Conservation (phyloP, 805 yeast species). For the Middelhovenomyces tepae region DNA sequence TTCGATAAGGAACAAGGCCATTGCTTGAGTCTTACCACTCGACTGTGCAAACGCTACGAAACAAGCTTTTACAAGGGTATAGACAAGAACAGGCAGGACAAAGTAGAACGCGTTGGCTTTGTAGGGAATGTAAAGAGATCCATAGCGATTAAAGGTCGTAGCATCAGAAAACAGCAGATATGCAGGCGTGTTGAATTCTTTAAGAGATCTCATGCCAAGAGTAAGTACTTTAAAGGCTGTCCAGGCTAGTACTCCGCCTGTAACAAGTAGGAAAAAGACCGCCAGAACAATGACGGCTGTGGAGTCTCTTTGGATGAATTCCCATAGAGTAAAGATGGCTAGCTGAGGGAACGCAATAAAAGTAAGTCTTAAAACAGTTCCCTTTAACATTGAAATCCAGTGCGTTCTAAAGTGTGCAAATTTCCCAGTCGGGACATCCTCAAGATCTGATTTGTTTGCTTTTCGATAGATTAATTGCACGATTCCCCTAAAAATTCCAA, state of each 20-base stretch:
- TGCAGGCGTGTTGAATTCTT: slow-evolving; percentile 68
- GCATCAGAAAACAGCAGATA: slow-evolving; percentile 78
- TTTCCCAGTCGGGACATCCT: no score
- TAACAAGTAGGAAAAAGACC: slow-evolving; percentile 54
- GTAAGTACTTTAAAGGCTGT: slow-evolving; percentile 53
- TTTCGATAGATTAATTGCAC: slow-evolving; percentile 21
- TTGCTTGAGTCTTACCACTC: slow-evolving; percentile 73
- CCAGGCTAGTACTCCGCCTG: slow-evolving; percentile 54
- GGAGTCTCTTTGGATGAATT: slow-evolving; percentile 71
- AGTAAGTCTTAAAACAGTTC: slow-evolving; percentile 68
- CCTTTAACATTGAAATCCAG: slow-evolving; percentile 60
- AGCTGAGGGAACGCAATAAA: slow-evolving; percentile 82
- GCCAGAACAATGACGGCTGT: slow-evolving; percentile 84
- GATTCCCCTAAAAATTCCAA: slow-evolving; percentile 45
- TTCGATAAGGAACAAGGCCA: slow-evolving; percentile 70
- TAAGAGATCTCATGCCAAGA: slow-evolving; percentile 56
- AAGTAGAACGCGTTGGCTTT: slow-evolving; percentile 77
- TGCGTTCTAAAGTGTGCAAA: slow-evolving; percentile 43
- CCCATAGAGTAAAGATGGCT: slow-evolving; percentile 75
- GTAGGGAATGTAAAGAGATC: slow-evolving; percentile 85
- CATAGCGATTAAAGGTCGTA: slow-evolving; percentile 64
- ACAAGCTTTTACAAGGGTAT: slow-evolving; percentile 56
- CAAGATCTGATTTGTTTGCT: slow-evolving; percentile 29
- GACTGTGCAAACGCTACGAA: slow-evolving; percentile 73
- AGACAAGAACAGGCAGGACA: slow-evolving; percentile 54